These are phyloP conservation scores for Mayamaea pseudoterrestris DNA, from an alignment of 108 stramenopile genomes.

Conservation along the genomic window DNA sequence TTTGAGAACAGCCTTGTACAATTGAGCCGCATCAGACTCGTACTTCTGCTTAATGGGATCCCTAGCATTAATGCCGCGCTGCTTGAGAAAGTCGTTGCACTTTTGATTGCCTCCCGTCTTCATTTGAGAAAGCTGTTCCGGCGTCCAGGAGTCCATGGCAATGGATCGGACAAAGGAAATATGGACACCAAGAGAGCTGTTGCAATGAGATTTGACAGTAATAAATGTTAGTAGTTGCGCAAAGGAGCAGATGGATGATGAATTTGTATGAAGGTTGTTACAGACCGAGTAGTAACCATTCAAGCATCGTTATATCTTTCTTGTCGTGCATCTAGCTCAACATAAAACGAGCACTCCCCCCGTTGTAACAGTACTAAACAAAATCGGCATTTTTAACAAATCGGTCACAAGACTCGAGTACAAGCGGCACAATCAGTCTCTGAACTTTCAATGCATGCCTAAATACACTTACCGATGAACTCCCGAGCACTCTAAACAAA, in stretches of 20 bases:
- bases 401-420: too few species aligned
- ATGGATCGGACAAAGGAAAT: slow-evolving; percentile 94
- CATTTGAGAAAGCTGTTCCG: slow-evolving; percentile 67
- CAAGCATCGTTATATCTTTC: too few species aligned
- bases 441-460: too few species aligned
- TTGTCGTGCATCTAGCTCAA: too few species aligned
- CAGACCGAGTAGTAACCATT: too few species aligned
- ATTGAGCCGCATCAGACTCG: slow-evolving; percentile 66
- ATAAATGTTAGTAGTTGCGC: too few species aligned
- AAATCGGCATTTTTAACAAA: too few species aligned
- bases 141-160: slow-evolving; percentile 96
- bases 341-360: too few species aligned
- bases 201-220: not conserved
- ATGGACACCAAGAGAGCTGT: slow-evolving; percentile 88
- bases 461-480: slow-evolving; percentile 74
- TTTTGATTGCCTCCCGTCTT: slow-evolving; percentile 74
- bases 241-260: too few species aligned
- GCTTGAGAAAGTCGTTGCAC: slow-evolving; percentile 44
- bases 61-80: slow-evolving; percentile 43
- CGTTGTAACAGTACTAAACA: too few species aligned
- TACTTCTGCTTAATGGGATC: slow-evolving; percentile 77
- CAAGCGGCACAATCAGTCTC: too few species aligned
- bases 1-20: slow-evolving; percentile 76
- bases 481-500: slow-evolving; percentile 96
- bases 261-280: too few species aligned